Evolutionary conservation across 129 eudicot species (phyloP), one percentile per base, ranked within the genome.

Genomic region (Scalesia atractyloides): DNA sequence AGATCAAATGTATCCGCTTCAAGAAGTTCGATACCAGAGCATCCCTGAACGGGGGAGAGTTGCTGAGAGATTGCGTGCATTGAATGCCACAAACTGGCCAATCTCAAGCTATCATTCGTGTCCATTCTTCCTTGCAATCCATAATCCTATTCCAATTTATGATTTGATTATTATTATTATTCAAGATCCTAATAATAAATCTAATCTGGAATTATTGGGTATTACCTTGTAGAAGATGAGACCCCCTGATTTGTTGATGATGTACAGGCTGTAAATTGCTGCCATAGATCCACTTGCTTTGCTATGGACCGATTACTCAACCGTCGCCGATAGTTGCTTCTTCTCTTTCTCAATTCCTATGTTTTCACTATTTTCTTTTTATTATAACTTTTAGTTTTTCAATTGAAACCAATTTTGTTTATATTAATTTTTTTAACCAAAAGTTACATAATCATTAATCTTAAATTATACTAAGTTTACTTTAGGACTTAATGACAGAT

Each of bases 51-150:
- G 4, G 97, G 99, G 7, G 97, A 94, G 24, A 94, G 82, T 77
- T 94, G 99, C 87, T 90, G 97, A 33, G 99, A 94, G 43, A 94
- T 94, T 0, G 99, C 99, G 71, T 94, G 99, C 99, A 94, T 94
- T 18, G 99, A 90, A 70, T 94, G 97, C 99, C 99, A 94, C 56
- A 94, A 71, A 76, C 97, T 88, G 24, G 97, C 99, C 68, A 94
- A 73, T 73, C 97, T 68, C 88, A 94, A 86, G 63, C 88, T 94
- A 43, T 94, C 99, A 57, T 94, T 94, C 3, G 99, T 94, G 68
- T 94, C 97, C 99, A 94, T 94, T 81, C 97, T 80, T 64, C 99
- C 96, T 36, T 96, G 96, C 5, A 96, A 86, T 5, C 99, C 99
- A 78, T 86, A 94, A 77, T 94, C 96, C 97, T 92, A 44, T 3